Evolutionary conservation across 257 asterid species (phyloP).

Genomic region (Solanum etuberosum): DNA sequence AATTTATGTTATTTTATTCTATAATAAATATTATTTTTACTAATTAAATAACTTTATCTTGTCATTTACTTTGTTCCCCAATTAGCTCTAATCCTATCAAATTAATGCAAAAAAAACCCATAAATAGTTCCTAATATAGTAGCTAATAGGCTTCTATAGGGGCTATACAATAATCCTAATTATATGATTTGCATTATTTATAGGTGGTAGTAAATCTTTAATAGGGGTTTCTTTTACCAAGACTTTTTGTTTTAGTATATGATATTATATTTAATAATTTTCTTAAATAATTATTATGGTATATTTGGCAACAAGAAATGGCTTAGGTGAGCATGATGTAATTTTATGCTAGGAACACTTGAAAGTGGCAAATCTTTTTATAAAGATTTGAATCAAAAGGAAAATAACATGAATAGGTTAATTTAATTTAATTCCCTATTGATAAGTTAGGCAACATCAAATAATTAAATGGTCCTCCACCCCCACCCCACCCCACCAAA

Average conservation of each 20-base stretch:
- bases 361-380: constrained; percentile 7
- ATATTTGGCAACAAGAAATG: neutral
- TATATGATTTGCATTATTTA: neutral
- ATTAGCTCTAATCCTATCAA: constrained; percentile 12
- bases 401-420: neutral
- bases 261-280: neutral
- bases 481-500: neutral
- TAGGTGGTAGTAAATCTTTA: neutral
- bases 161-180: neutral
- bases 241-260: neutral
- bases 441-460: neutral
- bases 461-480: neutral
- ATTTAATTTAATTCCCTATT: neutral
- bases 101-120: neutral
- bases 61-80: constrained; percentile 10
- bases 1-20: neutral
- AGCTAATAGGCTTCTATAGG: neutral
- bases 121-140: neutral
- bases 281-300: neutral
- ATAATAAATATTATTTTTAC: neutral
- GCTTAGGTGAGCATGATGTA: neutral
- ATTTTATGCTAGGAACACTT: neutral
- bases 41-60: neutral
- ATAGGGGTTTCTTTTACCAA: neutral
- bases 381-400: neutral